phyloP scores from a whole-genome alignment of 192 early-diverging fungal genomes.

The Entomortierella chlamydospora region DNA sequence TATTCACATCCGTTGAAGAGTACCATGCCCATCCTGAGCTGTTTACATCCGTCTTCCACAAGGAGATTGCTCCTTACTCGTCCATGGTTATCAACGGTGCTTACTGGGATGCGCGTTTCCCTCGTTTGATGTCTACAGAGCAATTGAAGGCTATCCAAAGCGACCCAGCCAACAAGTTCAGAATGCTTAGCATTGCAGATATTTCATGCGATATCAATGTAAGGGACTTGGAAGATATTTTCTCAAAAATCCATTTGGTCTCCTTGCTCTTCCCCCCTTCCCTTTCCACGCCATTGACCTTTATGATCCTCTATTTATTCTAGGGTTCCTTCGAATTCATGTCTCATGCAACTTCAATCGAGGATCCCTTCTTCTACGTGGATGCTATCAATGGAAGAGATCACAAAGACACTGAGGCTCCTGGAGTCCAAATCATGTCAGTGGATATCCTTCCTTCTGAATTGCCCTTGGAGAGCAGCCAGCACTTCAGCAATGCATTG shows the following conservation, averaged over 20 bases:
- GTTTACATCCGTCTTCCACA: slow-evolving; percentile 47
- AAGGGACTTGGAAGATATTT: slow-evolving; percentile 3
- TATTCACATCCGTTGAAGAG: slow-evolving; percentile 68
- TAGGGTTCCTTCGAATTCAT: slow-evolving; percentile 96
- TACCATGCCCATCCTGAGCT: slow-evolving; percentile 79
- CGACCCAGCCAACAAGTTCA: slow-evolving; percentile 69
- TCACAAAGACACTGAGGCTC: slow-evolving; percentile 73
- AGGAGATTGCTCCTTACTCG: slow-evolving; percentile 91
- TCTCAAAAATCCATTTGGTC: no score
- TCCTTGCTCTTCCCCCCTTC: slow-evolving; percentile 4
- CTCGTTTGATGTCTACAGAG: slow-evolving; percentile 88
- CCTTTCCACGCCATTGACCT: neutral
- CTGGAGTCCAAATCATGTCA: slow-evolving; percentile 96
- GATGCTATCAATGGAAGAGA: slow-evolving; percentile 78
- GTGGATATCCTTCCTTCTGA: slow-evolving; percentile 98
- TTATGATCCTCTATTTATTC: neutral
- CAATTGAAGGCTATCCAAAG: slow-evolving; percentile 81
- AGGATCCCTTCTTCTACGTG: slow-evolving; percentile 91
- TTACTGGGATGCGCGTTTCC: slow-evolving; percentile 91
- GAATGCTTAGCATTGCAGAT: slow-evolving; percentile 90
- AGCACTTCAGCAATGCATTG: slow-evolving; percentile 90
- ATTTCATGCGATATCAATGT: slow-evolving; percentile 94
- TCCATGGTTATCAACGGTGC: slow-evolving; percentile 92
- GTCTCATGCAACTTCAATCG: slow-evolving; percentile 89
- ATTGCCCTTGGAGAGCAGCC: slow-evolving; percentile 92